Percentiles rank a stretch among this genome's conserved stretches.
These are phyloP conservation scores for Eimeria acervulina DNA, from an alignment of 169 alveolate genomes.

Conservation along the genomic window DNA sequence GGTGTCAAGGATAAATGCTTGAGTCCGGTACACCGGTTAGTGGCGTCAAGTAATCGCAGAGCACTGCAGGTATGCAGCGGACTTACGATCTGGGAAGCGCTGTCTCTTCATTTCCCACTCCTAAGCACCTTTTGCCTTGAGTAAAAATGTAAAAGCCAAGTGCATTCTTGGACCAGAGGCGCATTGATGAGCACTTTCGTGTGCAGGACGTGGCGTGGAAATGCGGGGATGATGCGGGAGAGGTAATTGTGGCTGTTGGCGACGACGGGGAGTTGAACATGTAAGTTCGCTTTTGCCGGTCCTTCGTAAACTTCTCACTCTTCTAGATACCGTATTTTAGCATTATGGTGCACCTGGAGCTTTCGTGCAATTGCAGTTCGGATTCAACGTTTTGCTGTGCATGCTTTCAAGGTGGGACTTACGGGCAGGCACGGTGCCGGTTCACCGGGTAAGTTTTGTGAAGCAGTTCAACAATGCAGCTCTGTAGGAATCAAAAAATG, in stretches of 20 bases:
- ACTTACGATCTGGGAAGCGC: neutral
- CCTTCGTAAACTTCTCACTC: neutral
- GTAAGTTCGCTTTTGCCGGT: slow-evolving; percentile 4
- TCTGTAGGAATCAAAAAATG: neutral
- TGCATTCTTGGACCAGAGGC: neutral
- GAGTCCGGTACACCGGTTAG: slow-evolving; percentile 48
- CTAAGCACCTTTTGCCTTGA: neutral
- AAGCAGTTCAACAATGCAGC: neutral
- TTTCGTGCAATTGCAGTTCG: neutral
- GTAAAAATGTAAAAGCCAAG: neutral
- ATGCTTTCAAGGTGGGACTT: slow-evolving; percentile 80
- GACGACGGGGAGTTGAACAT: slow-evolving; percentile 82
- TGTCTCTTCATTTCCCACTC: neutral
- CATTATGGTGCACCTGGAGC: neutral
- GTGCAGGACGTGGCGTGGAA: slow-evolving; percentile 82
- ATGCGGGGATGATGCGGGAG: slow-evolving; percentile 79
- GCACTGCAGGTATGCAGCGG: slow-evolving; percentile 46
- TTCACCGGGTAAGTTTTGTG: slow-evolving; percentile 72
- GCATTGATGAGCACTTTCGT: neutral
- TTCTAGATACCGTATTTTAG: neutral
- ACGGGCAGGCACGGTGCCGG: slow-evolving; percentile 80
- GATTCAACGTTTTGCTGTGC: neutral
- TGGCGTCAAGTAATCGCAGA: slow-evolving; percentile 63
- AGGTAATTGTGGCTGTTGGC: slow-evolving; percentile 76
- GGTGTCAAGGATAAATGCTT: slow-evolving; percentile 50